Evolutionary conservation across 1,139 yeast species (phyloP), one percentile per base, ranked within the genome.

Genomic region (Protomyces inundatus): DNA sequence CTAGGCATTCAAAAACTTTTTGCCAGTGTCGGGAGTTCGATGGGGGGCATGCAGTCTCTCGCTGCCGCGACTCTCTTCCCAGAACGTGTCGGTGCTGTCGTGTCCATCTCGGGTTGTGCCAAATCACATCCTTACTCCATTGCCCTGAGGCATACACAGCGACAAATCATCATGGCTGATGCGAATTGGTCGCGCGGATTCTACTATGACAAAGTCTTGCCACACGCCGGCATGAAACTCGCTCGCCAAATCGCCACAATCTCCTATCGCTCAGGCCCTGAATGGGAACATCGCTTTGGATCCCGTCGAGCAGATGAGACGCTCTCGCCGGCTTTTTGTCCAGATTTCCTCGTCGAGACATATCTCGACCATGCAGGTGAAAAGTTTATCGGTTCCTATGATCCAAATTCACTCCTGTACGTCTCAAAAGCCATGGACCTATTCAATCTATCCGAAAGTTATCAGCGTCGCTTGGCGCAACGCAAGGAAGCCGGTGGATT

Each of bases 11-110:
- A 71, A 1, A 85, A 83, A 72, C 76, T 90, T 35, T 83, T 84
- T 73, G 96, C 96, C 0, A 83, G 90, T 0, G 84, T 91, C 3
- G 98, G 98, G 5, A 87, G 96, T 0, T 89, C 96, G 0, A 89
- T 90, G 96, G 98, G 98, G 36, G 98, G 97, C 23, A 90, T 90
- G 97, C 97, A 90, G 76, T 86, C 93, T 9, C 79, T 90, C 65
- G 96, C 97, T 0, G 89, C 85, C 73, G 96, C 90, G 0, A 82
- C 85, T 74, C 37, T 42, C 45, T 64, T 52, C 23, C 90, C 96
- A 0, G 85, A 86, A 52, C 55, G 60, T 7, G 97, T 90, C 4
- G 81, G 80, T 6, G 84, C 86, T 64, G 81, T 90, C 3, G 83
- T 90, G 0, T 82, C 90, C 9, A 88, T 90, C 39, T 86, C 95